phyloP scores from a whole-genome alignment of 768 basidiomycete genomes.

The Ephemerocybe angulata region DNA sequence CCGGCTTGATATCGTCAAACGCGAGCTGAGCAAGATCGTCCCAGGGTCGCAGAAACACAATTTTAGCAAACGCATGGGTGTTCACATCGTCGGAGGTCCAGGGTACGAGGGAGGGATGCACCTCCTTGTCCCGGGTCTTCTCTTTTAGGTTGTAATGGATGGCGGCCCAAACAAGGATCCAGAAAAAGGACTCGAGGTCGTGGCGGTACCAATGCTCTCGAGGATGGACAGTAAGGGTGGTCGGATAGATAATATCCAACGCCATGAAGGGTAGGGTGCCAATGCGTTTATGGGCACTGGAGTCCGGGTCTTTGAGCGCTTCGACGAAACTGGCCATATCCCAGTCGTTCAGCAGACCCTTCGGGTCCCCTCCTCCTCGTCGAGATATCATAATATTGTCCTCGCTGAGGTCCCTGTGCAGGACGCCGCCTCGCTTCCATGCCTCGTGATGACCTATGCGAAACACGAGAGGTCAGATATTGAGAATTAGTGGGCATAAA shows the following conservation, averaged over 20 bases:
- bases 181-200: constrained; percentile 23
- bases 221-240: constrained; percentile 4
- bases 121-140: background rate
- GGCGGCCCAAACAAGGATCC: constrained; percentile 18
- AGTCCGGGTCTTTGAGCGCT: background rate
- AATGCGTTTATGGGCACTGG: constrained; percentile 14
- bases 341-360: constrained; percentile 27
- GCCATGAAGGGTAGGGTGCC: constrained; percentile 31
- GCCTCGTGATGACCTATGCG: background rate
- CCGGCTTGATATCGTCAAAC: background rate
- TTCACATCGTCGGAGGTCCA: background rate
- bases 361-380: background rate
- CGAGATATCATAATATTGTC: constrained; percentile 26
- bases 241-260: constrained; percentile 8
- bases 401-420: constrained; percentile 31
- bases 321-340: constrained; percentile 18
- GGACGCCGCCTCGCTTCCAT: constrained; percentile 15
- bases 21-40: too few species aligned
- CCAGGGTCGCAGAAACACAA: background rate
- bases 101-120: background rate
- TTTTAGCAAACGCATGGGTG: background rate
- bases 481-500: background rate
- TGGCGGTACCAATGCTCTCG: constrained; percentile 18
- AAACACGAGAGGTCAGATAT: background rate
- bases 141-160: constrained; percentile 9